Evolutionary conservation across 2,329 filamentous ascomycete species (phyloP), one percentile per base, ranked within the genome.

Genomic region (Lithohypha guttulata): DNA sequence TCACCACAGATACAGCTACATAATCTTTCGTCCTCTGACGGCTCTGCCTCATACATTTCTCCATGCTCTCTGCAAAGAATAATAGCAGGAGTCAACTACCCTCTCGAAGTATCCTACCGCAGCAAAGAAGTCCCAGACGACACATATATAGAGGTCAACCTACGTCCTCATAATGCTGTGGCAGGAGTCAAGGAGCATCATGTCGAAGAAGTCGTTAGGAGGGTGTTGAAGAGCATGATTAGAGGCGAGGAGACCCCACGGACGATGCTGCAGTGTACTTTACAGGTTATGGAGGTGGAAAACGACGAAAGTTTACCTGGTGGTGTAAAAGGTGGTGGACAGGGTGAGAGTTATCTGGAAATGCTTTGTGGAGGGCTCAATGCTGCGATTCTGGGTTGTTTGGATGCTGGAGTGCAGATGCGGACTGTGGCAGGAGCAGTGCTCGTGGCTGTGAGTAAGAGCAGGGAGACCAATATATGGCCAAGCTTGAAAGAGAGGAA

Each of bases 41-140:
- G 50, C 23, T 49, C 46, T 15, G 50, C 45, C 9, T 48, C 44
- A 10, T 52, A 52, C 42, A 48, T 34, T 19, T 44, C 43, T 13
- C 46, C 81, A 2, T 71, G 79, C 52, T 70, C 75, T 42, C 83
- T 85, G 34, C 93, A 86, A 61, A 80, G 79, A 30, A 73, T 96
- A 48, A 75, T 93, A 39, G 83, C 81, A 41, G 80, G 84, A 10
- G 85, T 93, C 50, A 96, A 94, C 61, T 91, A 89, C 0, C 91
- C 91, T 11, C 76, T 96, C 50, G 91, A 98, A 65, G 84, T 89
- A 11, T 77, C 60, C 10, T 60, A 79, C 51, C 76, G 87, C 53
- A 77, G 84, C 53, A 89, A 98, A 57, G 85, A 96, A 59, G 76
- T 91, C 50, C 82, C 91, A 6, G 87, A 93, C 60, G 86, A 95